phyloP scores from a whole-genome alignment of 345 rosid genomes.

The Ceriops tagal region DNA sequence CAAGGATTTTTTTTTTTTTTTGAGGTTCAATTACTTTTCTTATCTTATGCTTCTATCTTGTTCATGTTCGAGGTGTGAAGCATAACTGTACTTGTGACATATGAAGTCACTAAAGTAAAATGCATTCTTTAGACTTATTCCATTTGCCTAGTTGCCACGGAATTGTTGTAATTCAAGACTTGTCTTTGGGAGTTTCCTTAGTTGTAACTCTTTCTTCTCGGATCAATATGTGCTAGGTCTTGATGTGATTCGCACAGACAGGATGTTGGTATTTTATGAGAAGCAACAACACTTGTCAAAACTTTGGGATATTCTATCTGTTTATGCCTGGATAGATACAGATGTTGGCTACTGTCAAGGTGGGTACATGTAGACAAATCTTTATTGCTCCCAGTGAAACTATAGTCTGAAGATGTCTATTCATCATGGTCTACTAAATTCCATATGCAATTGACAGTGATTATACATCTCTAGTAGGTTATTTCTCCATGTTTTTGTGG shows the following conservation, averaged over 20 bases:
- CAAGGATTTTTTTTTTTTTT: no score
- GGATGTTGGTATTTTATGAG: slow-evolving; percentile 83
- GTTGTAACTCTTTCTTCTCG: slow-evolving; percentile 9
- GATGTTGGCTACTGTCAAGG: slow-evolving; percentile 98
- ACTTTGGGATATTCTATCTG: slow-evolving; percentile 94
- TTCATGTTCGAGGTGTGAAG: neutral
- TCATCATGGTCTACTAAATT: no score
- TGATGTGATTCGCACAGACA: slow-evolving; percentile 90
- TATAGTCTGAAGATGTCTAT: neutral
- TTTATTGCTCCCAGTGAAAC: neutral
- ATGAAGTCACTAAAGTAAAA: neutral
- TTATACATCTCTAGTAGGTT: no score
- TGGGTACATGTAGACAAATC: slow-evolving; percentile 39
- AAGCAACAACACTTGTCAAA: slow-evolving; percentile 81
- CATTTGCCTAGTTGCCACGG: neutral
- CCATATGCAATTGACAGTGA: no score
- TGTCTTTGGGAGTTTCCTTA: neutral
- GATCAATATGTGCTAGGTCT: slow-evolving; percentile 50
- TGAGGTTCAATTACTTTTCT: neutral
- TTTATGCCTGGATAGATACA: slow-evolving; percentile 90
- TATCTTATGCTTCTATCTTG: neutral
- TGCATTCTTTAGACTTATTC: neutral
- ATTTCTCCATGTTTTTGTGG: no score
- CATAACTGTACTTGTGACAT: neutral
- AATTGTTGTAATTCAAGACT: neutral